These are phyloP conservation scores for Saturnispora gosingensis DNA, from an alignment of 805 yeast genomes.

Conservation along the genomic window DNA sequence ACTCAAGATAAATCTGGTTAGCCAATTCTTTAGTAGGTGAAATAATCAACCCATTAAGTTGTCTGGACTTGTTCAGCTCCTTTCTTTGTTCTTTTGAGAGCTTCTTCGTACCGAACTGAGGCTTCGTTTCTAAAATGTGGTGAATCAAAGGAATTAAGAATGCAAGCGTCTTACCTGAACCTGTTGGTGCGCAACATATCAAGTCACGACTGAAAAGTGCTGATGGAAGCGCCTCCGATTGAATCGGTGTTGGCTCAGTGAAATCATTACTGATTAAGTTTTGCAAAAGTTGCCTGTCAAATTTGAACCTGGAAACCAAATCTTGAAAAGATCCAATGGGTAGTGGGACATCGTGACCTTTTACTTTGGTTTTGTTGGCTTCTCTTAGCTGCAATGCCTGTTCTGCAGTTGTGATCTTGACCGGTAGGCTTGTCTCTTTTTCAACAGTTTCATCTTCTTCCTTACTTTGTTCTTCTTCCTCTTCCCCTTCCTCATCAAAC, in stretches of 20 bases:
- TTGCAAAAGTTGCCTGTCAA: conserved; percentile 47
- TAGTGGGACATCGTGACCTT: conserved; percentile 81
- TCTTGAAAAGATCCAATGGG: conserved; percentile 90
- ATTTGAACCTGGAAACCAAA: conserved; percentile 54
- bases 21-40: conserved; percentile 96
- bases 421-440: background rate
- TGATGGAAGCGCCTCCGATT: conserved; percentile 80
- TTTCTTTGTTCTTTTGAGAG: conserved; percentile 27
- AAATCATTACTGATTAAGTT: conserved; percentile 66
- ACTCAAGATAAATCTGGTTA: conserved; percentile 67
- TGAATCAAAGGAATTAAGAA: conserved; percentile 78
- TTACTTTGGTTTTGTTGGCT: conserved; percentile 54
- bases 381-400: conserved; percentile 59
- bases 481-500: conserved; percentile 24
- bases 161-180: conserved; percentile 95
- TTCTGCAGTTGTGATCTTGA: conserved; percentile 38
- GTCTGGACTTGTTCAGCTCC: conserved; percentile 28
- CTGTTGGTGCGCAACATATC: conserved; percentile 95
- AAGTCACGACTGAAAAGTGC: conserved; percentile 63
- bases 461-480: conserved; percentile 20
- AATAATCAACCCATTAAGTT: conserved; percentile 67
- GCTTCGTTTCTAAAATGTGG: conserved; percentile 18
- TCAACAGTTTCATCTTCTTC: conserved; percentile 8
- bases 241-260: conserved; percentile 86
- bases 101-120: conserved; percentile 36